Conservation (phyloP, 257 asterid species). For the Coffea canephora region DNA sequence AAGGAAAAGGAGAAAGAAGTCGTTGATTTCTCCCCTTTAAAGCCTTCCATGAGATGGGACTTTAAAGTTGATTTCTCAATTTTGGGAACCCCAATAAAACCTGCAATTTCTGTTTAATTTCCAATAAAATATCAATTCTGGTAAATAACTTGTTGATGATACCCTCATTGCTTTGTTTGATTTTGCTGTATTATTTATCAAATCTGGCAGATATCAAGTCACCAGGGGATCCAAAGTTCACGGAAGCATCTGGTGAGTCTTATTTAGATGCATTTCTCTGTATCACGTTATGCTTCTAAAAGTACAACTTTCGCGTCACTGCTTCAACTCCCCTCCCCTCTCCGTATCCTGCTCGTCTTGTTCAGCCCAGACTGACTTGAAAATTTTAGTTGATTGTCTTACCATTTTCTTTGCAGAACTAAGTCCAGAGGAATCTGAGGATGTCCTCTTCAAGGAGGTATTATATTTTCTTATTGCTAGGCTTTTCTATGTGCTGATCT, state of each 20-base stretch:
- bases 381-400: background rate
- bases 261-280: background rate
- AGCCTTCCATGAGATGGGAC: no score
- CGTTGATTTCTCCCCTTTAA: no score
- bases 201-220: conserved; percentile 74
- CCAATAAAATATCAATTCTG: background rate
- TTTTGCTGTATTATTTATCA: conserved; percentile 7
- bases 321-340: no score
- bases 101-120: no score
- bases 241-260: conserved; percentile 92
- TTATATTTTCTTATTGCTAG: conserved; percentile 20
- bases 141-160: conserved; percentile 4
- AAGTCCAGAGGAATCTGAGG: conserved; percentile 96
- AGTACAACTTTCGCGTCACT: background rate
- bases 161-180: conserved; percentile 9
- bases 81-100: no score
- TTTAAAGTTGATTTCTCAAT: background rate
- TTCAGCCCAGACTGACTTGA: background rate
- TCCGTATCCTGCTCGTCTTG: background rate
- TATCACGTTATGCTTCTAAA: background rate
- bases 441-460: conserved; percentile 97
- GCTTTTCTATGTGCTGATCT: background rate
- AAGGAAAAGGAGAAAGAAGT: no score
- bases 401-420: conserved; percentile 53
- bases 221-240: conserved; percentile 75